Evolutionary conservation across 164 flowering plant species (phyloP).

Genomic region (Paratinospora sagittata): DNA sequence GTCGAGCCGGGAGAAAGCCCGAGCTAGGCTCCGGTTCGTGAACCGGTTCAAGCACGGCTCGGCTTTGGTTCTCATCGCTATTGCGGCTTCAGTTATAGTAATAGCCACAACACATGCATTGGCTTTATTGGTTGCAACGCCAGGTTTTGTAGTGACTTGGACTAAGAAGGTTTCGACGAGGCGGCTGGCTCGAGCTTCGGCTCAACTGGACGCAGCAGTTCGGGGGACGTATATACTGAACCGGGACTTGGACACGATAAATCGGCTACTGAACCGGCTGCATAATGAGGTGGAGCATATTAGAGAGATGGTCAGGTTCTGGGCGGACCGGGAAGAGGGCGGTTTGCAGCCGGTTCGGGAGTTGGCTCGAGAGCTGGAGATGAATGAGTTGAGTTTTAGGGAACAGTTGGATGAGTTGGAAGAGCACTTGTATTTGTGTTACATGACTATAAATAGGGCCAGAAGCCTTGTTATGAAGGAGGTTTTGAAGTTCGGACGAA

Average conservation of each 20-base stretch:
- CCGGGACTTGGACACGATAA: conserved; percentile 62
- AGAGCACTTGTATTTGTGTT: conserved; percentile 64
- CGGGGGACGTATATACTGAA: conserved; percentile 62
- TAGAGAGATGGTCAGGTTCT: conserved; percentile 28
- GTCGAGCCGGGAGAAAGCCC: conserved; percentile 36
- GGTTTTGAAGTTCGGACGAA: conserved; percentile 24
- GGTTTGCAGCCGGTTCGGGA: conserved; percentile 31
- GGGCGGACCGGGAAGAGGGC: conserved; percentile 33
- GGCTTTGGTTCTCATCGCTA: conserved; percentile 32
- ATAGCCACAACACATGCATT: conserved; percentile 39
- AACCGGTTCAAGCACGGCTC: conserved; percentile 32
- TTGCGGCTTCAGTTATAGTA: conserved; percentile 39
- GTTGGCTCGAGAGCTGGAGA: conserved; percentile 45
- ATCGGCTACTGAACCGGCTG: conserved; percentile 55
- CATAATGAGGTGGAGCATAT: conserved; percentile 57
- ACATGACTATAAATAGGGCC: conserved; percentile 69
- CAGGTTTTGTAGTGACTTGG: conserved; percentile 33
- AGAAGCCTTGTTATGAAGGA: conserved; percentile 56
- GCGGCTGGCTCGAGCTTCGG: conserved; percentile 22
- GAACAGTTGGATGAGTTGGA: conserved; percentile 73
- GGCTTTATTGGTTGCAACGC: conserved; percentile 36
- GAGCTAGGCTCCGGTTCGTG: conserved; percentile 32
- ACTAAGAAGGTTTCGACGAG: conserved; percentile 21
- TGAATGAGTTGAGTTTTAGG: conserved; percentile 38
- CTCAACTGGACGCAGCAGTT: conserved; percentile 62